These are phyloP conservation scores for Pseudisothecium myosuroides DNA, from an alignment of 225 moss, liverwort and hornwort species.

Conservation along the genomic window DNA sequence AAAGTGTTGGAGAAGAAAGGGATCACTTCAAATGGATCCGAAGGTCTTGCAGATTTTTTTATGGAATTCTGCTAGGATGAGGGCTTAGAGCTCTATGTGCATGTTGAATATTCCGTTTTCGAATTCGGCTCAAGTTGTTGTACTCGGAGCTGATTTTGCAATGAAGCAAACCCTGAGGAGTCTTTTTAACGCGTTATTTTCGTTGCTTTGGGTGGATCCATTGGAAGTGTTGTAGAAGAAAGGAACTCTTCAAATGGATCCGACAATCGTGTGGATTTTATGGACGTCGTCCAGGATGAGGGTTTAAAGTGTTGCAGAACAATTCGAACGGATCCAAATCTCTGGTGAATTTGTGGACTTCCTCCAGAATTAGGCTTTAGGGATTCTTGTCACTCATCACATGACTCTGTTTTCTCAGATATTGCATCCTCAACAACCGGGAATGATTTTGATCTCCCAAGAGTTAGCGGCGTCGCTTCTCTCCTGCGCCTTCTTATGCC, in stretches of 20 bases:
- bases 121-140: background rate
- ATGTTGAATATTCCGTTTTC: background rate
- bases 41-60: background rate
- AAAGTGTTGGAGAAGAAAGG: background rate
- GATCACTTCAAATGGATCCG: background rate
- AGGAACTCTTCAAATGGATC: background rate
- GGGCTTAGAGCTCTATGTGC: background rate
- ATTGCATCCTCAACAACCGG: slow-evolving; percentile 11
- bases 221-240: background rate
- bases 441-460: slow-evolving; percentile 11
- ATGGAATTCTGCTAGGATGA: background rate
- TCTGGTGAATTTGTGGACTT: background rate
- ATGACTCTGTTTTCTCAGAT: slow-evolving; percentile 8
- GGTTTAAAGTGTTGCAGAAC: background rate
- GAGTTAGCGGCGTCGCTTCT: slow-evolving; percentile 21
- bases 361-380: background rate
- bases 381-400: background rate
- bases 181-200: background rate
- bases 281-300: background rate
- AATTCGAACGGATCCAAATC: background rate
- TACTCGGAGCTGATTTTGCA: background rate
- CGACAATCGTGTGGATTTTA: background rate
- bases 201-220: background rate
- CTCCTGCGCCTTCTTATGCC: slow-evolving; percentile 15
- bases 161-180: background rate